Conservation (phyloP, 2,329 filamentous ascomycete genomes). For the Ceratocystis albifundus region DNA sequence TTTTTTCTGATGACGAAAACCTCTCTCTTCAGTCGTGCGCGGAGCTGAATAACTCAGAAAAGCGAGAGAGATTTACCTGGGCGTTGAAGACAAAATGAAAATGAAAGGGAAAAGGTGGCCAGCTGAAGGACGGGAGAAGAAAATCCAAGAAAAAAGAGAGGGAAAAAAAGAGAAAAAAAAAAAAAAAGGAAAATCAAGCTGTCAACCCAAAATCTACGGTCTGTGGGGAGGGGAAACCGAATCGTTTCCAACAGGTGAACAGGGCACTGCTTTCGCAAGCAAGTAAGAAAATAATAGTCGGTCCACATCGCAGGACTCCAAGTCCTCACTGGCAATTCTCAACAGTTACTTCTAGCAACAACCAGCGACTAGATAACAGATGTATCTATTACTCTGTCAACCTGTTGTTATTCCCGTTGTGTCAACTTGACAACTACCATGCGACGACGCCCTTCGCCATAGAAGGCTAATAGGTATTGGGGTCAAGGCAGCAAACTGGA, state of each 20-base stretch:
- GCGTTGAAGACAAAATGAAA: background rate
- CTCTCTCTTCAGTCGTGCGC: background rate
- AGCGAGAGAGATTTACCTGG: background rate
- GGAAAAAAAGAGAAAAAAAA: background rate
- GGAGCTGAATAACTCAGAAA: conserved; percentile 1
- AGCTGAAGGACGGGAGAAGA: conserved; percentile 1
- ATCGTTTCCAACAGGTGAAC: conserved; percentile 9
- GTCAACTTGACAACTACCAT: background rate
- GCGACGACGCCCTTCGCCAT: background rate
- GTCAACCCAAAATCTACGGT: background rate
- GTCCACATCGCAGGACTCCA: background rate
- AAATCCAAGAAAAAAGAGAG: background rate
- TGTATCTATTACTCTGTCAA: too few relatives aligned
- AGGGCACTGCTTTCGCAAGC: conserved; percentile 7
- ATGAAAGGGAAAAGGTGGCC: background rate
- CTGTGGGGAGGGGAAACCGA: background rate
- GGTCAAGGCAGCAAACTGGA: background rate
- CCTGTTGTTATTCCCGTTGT: background rate
- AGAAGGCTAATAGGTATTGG: background rate
- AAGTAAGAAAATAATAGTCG: background rate
- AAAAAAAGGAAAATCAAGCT: conserved; percentile 5
- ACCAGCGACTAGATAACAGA: background rate
- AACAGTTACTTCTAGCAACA: background rate
- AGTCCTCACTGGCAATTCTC: background rate
- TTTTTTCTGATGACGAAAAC: background rate